A percentile compares a stretch with the other conserved stretches of the same genome.
Conservation (phyloP, 1,284 basidiomycete species). For the Thecaphora thlaspeos region DNA sequence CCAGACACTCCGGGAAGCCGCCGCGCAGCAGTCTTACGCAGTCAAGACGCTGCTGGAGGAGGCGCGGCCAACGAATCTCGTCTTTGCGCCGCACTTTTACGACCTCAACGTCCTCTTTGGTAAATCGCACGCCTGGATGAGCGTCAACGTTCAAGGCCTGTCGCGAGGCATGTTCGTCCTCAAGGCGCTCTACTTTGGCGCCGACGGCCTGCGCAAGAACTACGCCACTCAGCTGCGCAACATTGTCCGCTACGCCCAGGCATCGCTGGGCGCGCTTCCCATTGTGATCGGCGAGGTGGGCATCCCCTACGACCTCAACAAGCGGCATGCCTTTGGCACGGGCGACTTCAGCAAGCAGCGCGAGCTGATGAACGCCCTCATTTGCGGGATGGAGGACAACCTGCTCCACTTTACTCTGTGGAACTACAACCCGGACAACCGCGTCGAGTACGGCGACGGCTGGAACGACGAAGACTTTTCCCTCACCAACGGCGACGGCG, state of each 20-base stretch:
- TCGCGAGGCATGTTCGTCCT: conserved; percentile 47
- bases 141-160: conserved; percentile 55
- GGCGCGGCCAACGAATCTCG: conserved; percentile 31
- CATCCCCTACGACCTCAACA: conserved; percentile 54
- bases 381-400: conserved; percentile 53
- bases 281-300: conserved; percentile 53
- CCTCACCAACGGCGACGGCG: conserved; percentile 80
- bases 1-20: conserved; percentile 15
- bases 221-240: conserved; percentile 34
- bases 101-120: conserved; percentile 56
- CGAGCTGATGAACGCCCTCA: conserved; percentile 56
- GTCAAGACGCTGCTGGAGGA: conserved; percentile 27
- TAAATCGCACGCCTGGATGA: conserved; percentile 41
- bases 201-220: conserved; percentile 35
- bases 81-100: conserved; percentile 56
- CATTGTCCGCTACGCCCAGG: conserved; percentile 25
- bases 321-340: conserved; percentile 42
- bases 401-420: conserved; percentile 65
- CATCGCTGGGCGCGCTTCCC: conserved; percentile 42
- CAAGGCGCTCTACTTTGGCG: conserved; percentile 49
- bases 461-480: conserved; percentile 80
- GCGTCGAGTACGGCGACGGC: conserved; percentile 74
- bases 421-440: conserved; percentile 91
- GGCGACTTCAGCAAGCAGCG: conserved; percentile 67
- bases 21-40: conserved; percentile 30